A percentile compares a stretch with the other conserved stretches of the same genome.
Conservation (phyloP, 305 asterid species). For the Euphrasia arctica region DNA sequence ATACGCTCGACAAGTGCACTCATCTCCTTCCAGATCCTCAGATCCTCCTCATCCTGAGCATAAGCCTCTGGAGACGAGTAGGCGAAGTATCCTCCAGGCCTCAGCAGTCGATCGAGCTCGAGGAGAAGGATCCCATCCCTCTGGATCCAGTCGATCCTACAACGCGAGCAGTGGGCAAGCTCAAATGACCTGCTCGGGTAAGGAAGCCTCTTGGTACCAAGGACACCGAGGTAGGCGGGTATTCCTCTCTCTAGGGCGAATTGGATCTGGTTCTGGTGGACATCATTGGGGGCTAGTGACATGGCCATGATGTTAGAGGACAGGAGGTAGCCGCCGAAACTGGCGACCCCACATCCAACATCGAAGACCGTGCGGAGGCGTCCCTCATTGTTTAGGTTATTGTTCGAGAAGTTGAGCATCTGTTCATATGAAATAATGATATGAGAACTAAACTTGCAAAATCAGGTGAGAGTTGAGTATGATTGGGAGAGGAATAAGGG, state of each 20-base stretch:
- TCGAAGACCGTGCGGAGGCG: slow-evolving; percentile 70
- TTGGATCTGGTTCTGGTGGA: slow-evolving; percentile 90
- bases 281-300: slow-evolving; percentile 91
- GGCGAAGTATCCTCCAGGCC: slow-evolving; percentile 87
- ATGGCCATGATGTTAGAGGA: slow-evolving; percentile 68
- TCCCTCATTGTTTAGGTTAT: slow-evolving; percentile 66
- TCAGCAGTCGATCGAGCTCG: slow-evolving; percentile 74
- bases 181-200: slow-evolving; percentile 91
- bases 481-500: too few relatives aligned
- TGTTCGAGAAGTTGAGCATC: slow-evolving; percentile 75
- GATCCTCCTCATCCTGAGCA: slow-evolving; percentile 84
- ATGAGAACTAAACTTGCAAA: too few relatives aligned
- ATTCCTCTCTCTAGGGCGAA: slow-evolving; percentile 90
- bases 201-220: slow-evolving; percentile 85
- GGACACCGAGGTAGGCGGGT: slow-evolving; percentile 85
- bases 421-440: slow-evolving; percentile 21
- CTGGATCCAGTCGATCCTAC: slow-evolving; percentile 87
- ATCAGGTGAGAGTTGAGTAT: too few relatives aligned
- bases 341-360: slow-evolving; percentile 90
- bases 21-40: slow-evolving; percentile 72
- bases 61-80: slow-evolving; percentile 88
- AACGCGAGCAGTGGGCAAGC: slow-evolving; percentile 84
- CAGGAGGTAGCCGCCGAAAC: slow-evolving; percentile 86
- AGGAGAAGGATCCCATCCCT: slow-evolving; percentile 86
- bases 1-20: slow-evolving; percentile 73